Conservation (phyloP, 257 asterid species). For the Anisodus acutangulus region DNA sequence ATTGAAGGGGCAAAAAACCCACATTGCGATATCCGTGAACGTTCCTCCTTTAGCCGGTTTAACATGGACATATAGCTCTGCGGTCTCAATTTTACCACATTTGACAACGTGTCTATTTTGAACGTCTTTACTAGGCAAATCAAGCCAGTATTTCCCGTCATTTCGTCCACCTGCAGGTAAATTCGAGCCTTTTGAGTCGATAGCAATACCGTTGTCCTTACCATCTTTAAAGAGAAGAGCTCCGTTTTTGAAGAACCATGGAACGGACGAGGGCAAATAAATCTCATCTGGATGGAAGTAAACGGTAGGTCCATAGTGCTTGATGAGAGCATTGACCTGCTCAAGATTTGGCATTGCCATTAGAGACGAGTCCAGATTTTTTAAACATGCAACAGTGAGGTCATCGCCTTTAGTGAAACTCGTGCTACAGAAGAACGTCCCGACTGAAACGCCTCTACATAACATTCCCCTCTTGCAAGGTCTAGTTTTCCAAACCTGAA, state of each 20-base stretch:
- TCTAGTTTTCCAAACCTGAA: slow-evolving; percentile 63
- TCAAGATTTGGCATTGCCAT: slow-evolving; percentile 76
- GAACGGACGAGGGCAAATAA: slow-evolving; percentile 84
- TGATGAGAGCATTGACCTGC: slow-evolving; percentile 69
- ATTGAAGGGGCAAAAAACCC: slow-evolving; percentile 90
- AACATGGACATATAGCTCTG: slow-evolving; percentile 74
- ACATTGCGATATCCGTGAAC: slow-evolving; percentile 78
- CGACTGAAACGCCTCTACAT: slow-evolving; percentile 66
- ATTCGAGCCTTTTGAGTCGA: slow-evolving; percentile 61
- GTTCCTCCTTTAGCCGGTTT: slow-evolving; percentile 84
- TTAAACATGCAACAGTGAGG: slow-evolving; percentile 63
- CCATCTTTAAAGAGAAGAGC: slow-evolving; percentile 68
- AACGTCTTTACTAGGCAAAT: slow-evolving; percentile 53
- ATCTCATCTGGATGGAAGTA: slow-evolving; percentile 82
- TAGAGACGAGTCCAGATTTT: slow-evolving; percentile 53
- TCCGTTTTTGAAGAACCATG: slow-evolving; percentile 83
- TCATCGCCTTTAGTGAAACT: slow-evolving; percentile 38
- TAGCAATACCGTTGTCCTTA: slow-evolving; percentile 53
- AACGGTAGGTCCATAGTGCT: slow-evolving; percentile 76
- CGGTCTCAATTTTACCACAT: slow-evolving; percentile 63
- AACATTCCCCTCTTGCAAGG: slow-evolving; percentile 73
- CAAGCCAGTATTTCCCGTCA: slow-evolving; percentile 75
- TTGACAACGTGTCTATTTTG: slow-evolving; percentile 43
- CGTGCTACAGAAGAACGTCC: slow-evolving; percentile 65
- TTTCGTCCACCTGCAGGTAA: slow-evolving; percentile 75